These are phyloP conservation scores for Bruguiera sexangula DNA, from an alignment of 345 rosid species.

Conservation along the genomic window DNA sequence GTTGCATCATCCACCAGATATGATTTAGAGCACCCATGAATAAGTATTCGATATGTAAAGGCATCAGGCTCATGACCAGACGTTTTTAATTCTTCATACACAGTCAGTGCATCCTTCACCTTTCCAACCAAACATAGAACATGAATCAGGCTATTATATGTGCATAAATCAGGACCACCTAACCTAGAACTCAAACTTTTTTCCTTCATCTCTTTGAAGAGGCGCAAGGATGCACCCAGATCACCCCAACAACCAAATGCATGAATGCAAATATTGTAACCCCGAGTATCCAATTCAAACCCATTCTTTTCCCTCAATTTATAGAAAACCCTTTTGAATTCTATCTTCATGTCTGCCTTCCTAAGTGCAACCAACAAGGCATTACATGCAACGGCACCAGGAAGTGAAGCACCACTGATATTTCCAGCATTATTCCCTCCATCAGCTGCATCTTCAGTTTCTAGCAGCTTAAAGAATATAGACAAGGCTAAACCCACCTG, in stretches of 20 bases:
- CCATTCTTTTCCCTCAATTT: constrained; percentile 41
- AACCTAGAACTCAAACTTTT: constrained; percentile 36
- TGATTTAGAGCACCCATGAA: constrained; percentile 76
- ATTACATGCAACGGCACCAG: constrained; percentile 57
- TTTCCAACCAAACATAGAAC: constrained; percentile 69
- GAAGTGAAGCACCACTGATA: constrained; percentile 33
- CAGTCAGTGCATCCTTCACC: constrained; percentile 65
- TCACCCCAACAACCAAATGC: constrained; percentile 91
- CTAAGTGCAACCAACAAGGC: constrained; percentile 62
- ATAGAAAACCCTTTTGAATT: constrained; percentile 50
- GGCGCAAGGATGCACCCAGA: constrained; percentile 49
- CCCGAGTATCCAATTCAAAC: constrained; percentile 60
- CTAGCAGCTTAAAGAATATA: constrained; percentile 66
- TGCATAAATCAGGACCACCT: constrained; percentile 68
- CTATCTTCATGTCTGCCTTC: constrained; percentile 51
- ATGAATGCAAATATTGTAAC: constrained; percentile 80
- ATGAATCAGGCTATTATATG: constrained; percentile 81
- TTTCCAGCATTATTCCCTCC: constrained; percentile 7
- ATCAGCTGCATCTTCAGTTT: constrained; percentile 22
- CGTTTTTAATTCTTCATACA: constrained; percentile 69
- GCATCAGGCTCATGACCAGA: constrained; percentile 88
- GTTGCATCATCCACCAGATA: constrained; percentile 66
- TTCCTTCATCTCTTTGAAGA: constrained; percentile 80
- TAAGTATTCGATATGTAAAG: constrained; percentile 59
- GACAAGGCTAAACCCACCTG: constrained; percentile 56